Base-by-base conservation (phyloP, 2,329 filamentous ascomycete species). In the Herpomyces periplanetae region DNA sequence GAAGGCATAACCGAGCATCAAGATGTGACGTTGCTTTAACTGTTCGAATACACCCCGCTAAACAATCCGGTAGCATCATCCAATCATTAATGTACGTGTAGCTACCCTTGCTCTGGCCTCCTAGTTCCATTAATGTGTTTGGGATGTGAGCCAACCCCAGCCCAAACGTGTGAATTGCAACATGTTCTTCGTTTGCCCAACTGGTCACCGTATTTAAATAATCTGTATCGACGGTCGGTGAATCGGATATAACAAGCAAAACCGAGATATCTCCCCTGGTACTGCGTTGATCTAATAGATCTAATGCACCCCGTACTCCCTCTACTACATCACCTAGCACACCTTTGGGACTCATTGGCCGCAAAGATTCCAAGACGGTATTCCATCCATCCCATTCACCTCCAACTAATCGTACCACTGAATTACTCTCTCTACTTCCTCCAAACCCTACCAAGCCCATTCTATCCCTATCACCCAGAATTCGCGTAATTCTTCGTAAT, bases 11-110 rank as follows among this genome's bases (percentile, higher is more conserved):
- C 44, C 85, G 88, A 22, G 84, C 80, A 32, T 91, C 91, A 36
- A 91, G 80, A 35, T 96, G 80, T n/a, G 80, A 91, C 11, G 69
- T 61, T 2, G 68, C 71, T 38, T 96, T 80, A 34, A 91, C 51
- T 7, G 69, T 60, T 17, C 80, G 80, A 11, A 96, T 45, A 31
- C 75, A 91, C 16, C 80, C 80, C 10, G 73, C 80, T 17, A 88
- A 50, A 35, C 80, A 91, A 37, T 96, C 80, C 11, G 80, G 62
- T 13, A 96, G 51, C 75, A 91, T 96, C 75, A 91, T 91, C 80
- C 80, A 96, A 37, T 96, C 80, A 41, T 91, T 96, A 28, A 96
- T 73, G 31, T 91, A 96, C 1, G 71, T 84, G 34, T 91, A 96
- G 1, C 71, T 84, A 3, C 73, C 80, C 42, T 91, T 96, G 3